Conservation (phyloP, 192 early-diverging fungal genomes). For the Coemansia sp. region DNA sequence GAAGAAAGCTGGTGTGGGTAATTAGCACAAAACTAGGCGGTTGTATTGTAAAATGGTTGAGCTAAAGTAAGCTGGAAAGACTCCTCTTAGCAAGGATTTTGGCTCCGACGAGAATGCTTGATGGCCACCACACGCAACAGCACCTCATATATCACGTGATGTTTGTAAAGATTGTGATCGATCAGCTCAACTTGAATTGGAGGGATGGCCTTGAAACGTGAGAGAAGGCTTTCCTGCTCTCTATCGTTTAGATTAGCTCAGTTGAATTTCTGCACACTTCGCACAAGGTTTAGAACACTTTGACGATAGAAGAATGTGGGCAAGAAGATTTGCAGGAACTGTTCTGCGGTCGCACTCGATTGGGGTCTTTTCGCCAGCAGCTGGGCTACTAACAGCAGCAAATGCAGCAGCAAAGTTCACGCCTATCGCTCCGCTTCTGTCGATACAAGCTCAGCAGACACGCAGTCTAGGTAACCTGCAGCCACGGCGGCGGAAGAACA, state of each 20-base stretch:
- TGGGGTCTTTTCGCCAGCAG: slow-evolving; percentile 1
- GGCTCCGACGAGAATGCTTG: not conserved
- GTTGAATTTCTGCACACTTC: not conserved
- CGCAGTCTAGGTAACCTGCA: slow-evolving; percentile 70
- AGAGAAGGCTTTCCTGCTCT: not conserved
- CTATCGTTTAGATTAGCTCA: not conserved
- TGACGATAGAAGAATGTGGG: slow-evolving; percentile 32
- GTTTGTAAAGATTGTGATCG: not conserved
- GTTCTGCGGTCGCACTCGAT: slow-evolving; percentile 19
- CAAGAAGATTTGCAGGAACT: slow-evolving; percentile 29
- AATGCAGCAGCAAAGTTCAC: not conserved
- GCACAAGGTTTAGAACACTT: not conserved
- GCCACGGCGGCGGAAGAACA: slow-evolving; percentile 77
- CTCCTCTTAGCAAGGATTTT: not conserved
- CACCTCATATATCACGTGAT: not conserved
- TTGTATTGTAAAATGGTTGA: not conserved
- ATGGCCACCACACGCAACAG: not conserved
- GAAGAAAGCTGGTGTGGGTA: not conserved
- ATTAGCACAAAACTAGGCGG: not conserved
- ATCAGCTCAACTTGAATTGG: not conserved
- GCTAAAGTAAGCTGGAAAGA: not conserved
- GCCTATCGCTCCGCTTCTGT: not conserved
- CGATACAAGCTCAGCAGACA: slow-evolving; percentile 15
- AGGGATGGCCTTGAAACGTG: not conserved
- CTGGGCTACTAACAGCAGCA: not conserved